Evolutionary conservation across 306 rosid species (phyloP).

Genomic region (Dicorynia guianensis): DNA sequence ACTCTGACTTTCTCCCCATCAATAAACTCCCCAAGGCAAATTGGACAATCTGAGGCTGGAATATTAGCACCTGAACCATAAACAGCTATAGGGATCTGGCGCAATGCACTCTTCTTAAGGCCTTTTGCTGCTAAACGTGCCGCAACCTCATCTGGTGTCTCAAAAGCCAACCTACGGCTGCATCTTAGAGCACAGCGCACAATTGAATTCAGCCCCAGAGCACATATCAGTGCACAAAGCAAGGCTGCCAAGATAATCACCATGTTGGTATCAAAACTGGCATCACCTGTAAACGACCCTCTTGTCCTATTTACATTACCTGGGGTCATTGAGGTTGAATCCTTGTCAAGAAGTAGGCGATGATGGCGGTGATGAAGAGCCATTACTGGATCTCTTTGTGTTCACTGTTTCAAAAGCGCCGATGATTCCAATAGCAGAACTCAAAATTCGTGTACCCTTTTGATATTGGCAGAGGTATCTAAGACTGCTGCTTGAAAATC

Average conservation of each 20-base stretch:
- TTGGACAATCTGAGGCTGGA: constrained; percentile 68
- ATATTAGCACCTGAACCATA: constrained; percentile 51
- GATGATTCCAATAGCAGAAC: not conserved
- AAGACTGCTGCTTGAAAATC: constrained; percentile 25
- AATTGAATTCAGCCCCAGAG: constrained; percentile 71
- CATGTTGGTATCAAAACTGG: constrained; percentile 75
- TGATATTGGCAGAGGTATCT: not conserved
- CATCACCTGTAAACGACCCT: constrained; percentile 46
- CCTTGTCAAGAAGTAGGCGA: constrained; percentile 53
- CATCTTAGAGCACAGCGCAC: constrained; percentile 74
- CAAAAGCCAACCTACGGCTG: constrained; percentile 60
- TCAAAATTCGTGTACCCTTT: not conserved
- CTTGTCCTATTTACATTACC: constrained; percentile 32
- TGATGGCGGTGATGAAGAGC: constrained; percentile 45
- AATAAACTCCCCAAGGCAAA: constrained; percentile 68
- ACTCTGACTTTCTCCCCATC: constrained; percentile 67
- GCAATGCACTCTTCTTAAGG: constrained; percentile 62
- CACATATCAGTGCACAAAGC: constrained; percentile 73
- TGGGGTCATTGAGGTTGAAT: constrained; percentile 27
- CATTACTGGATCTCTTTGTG: not conserved
- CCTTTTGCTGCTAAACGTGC: constrained; percentile 61
- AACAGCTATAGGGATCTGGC: constrained; percentile 59
- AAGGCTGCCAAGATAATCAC: constrained; percentile 75
- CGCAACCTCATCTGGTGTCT: constrained; percentile 53
- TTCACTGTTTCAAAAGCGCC: constrained; percentile 3